These are phyloP conservation scores for Meyerozyma carpophila DNA, from an alignment of 1,139 yeast species.

Conservation along the genomic window DNA sequence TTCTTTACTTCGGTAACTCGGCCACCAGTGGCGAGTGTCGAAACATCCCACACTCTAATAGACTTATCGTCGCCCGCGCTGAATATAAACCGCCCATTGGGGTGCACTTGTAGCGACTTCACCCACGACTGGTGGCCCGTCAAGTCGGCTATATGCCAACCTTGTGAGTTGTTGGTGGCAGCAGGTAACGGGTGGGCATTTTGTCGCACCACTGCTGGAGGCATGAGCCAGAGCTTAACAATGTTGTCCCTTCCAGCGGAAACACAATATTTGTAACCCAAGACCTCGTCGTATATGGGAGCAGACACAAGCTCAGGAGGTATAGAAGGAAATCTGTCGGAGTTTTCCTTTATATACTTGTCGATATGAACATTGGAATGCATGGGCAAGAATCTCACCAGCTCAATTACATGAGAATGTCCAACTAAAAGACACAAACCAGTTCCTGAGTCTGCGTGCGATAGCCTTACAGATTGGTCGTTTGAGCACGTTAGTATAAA, in stretches of 20 bases:
- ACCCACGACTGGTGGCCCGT: conserved; percentile 89
- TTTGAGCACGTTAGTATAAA: conserved; percentile 73
- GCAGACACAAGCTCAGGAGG: conserved; percentile 28
- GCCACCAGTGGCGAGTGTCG: conserved; percentile 37
- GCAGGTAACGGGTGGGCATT: conserved; percentile 57
- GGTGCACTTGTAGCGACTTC: conserved; percentile 63
- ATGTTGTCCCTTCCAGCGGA: conserved; percentile 81
- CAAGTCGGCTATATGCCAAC: conserved; percentile 49
- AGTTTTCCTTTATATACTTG: conserved; percentile 33
- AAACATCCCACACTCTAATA: conserved; percentile 76
- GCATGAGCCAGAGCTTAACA: conserved; percentile 72
- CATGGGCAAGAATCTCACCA: conserved; percentile 61
- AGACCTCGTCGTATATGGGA: conserved; percentile 20
- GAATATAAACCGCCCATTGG: conserved; percentile 65
- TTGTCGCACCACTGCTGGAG: conserved; percentile 51
- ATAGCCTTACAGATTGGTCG: conserved; percentile 70
- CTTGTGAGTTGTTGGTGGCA: conserved; percentile 48
- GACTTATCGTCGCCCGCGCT: conserved; percentile 79
- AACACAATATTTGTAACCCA: conserved; percentile 65
- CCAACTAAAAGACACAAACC: conserved; percentile 68
- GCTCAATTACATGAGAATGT: conserved; percentile 81
- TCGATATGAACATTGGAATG: conserved; percentile 47
- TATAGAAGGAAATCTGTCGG: conserved; percentile 26
- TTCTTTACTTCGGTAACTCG: conserved; percentile 45
- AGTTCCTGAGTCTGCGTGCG: conserved; percentile 59